A percentile compares a stretch with the other conserved stretches of the same genome.
These are phyloP conservation scores for Leishmania gerbilli DNA, from an alignment of 208 protist species.

Conservation along the genomic window DNA sequence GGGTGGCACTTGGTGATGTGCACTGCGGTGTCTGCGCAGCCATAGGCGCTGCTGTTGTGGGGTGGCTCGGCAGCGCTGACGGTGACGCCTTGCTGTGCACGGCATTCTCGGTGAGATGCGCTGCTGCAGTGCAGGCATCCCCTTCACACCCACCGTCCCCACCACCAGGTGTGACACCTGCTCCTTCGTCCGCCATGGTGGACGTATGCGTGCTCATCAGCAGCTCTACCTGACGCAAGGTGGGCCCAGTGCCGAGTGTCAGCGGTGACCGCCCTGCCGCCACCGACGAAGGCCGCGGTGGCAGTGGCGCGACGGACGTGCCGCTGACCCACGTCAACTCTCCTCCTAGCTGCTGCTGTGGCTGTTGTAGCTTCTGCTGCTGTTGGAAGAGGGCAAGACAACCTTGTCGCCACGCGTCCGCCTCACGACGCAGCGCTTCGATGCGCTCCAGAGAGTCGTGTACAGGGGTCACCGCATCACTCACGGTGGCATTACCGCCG, in stretches of 20 bases:
- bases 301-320: neutral
- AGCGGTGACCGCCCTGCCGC: neutral
- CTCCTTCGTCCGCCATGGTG: neutral
- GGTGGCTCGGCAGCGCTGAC: neutral
- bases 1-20: neutral
- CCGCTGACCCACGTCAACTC: neutral
- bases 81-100: neutral
- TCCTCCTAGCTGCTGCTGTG: neutral
- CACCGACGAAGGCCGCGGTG: slow-evolving; percentile 2
- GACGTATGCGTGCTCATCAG: neutral
- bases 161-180: neutral
- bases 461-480: neutral
- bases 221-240: neutral
- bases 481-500: neutral
- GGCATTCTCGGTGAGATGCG: neutral
- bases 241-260: neutral
- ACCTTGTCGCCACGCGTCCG: slow-evolving; percentile 45
- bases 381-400: slow-evolving; percentile 40
- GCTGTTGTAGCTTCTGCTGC: slow-evolving; percentile 14
- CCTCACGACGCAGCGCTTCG: slow-evolving; percentile 44
- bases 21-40: neutral
- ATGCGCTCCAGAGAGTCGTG: slow-evolving; percentile 15
- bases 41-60: neutral
- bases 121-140: neutral
- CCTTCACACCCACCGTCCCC: neutral